Conservation (phyloP, 345 rosid species). For the Salix purpurea region DNA sequence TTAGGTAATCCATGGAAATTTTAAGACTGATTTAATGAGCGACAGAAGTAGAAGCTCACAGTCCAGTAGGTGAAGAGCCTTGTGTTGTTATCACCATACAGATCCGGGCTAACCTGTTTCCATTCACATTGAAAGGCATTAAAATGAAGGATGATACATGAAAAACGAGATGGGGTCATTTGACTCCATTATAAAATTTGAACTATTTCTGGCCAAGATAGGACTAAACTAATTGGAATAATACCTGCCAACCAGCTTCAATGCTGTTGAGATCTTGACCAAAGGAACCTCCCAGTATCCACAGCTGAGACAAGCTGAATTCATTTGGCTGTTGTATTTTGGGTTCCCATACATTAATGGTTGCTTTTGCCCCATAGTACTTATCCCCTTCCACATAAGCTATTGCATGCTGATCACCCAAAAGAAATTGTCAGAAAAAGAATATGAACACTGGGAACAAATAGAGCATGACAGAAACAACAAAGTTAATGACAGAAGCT, state of each 20-base stretch:
- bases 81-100: slow-evolving; percentile 97
- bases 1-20: not conserved
- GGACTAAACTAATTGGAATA: not conserved
- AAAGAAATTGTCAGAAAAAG: slow-evolving; percentile 15
- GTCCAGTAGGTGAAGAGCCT: slow-evolving; percentile 99
- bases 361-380: slow-evolving; percentile 91
- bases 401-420: slow-evolving; percentile 74
- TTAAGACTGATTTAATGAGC: not conserved
- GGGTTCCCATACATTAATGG: slow-evolving; percentile 98
- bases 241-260: slow-evolving; percentile 99
- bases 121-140: slow-evolving; percentile 10
- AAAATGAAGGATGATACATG: not conserved
- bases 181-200: slow-evolving; percentile 3
- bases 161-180: not conserved
- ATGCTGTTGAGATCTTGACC: slow-evolving; percentile 98
- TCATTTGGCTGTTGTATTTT: slow-evolving; percentile 89
- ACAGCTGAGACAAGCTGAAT: slow-evolving; percentile 95
- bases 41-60: slow-evolving; percentile 42
- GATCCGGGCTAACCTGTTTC: slow-evolving; percentile 92
- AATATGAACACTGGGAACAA: slow-evolving; percentile 16
- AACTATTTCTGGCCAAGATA: slow-evolving; percentile 15
- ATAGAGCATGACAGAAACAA: slow-evolving; percentile 7
- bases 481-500: not conserved
- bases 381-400: slow-evolving; percentile 90
- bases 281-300: slow-evolving; percentile 95